Evolutionary conservation across 1,284 basidiomycete genomes (phyloP), one percentile per base, ranked within the genome.

Genomic region (Cystobasidium sp.): DNA sequence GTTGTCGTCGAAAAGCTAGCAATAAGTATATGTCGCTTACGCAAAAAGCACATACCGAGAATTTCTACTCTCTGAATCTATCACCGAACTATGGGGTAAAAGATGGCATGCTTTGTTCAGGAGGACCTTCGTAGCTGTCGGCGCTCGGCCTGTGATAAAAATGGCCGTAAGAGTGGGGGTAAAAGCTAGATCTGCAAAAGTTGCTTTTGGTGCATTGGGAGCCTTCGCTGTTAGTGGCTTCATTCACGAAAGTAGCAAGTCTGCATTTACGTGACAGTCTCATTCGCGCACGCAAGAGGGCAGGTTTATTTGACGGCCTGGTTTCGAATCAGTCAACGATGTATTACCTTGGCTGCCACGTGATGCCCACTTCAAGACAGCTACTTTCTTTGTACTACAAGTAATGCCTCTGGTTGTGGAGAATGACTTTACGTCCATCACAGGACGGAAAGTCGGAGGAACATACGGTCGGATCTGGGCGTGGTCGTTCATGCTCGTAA

Each of bases 71-170:
- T 6, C 67, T 16, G 58, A 20, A n/a, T 68, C 67, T 20, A 51
- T 68, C 16, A 24, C 24, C 44, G 52, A 37, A 10, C 44, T 68
- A 14, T 68, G 67, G 67, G 67, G 52, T 6, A 68, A 59, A 10
- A 39, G 52, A n/a, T 68, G 67, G 67, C 67, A 68, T 59, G 67
- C 67, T 14, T 53, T 68, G 8, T 68, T 68, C 20, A 39, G 55
- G 43, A 18, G 67, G 8, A 24, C 24, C 49, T 68, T 68, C 37
- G 8, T 68, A 51, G 37, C 39, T 18, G 6, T 44, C 9, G 67
- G 67, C 9, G 44, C 18, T 39, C 58, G 43, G 10, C 52, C 67
- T 39, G 6, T 43, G 6, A 46, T 2, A 22, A n/a, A 18, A 16
- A 7, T 68, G 10, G 53, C 20, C 2, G 20, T 5, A 39, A 56